phyloP scores from a whole-genome alignment of 805 yeast species.

The Komagataella phaffii region DNA sequence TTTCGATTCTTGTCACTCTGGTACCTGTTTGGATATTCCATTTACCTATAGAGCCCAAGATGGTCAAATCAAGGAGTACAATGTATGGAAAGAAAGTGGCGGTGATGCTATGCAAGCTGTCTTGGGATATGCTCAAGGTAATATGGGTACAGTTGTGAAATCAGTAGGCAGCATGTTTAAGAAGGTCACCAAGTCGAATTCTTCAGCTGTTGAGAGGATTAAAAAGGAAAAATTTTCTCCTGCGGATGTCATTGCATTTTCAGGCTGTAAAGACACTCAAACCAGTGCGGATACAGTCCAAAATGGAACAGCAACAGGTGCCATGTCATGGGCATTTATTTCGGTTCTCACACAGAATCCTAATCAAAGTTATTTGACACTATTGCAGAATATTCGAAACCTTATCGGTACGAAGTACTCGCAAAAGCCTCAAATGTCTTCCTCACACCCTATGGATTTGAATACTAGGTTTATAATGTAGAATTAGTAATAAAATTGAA shows the following conservation, averaged over 20 bases:
- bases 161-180: slow-evolving; percentile 23
- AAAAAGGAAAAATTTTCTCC: slow-evolving; percentile 44
- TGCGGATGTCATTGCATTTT: slow-evolving; percentile 57
- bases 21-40: slow-evolving; percentile 62
- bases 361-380: slow-evolving; percentile 52
- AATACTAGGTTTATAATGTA: slow-evolving; percentile 24
- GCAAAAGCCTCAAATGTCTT: slow-evolving; percentile 74
- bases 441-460: slow-evolving; percentile 71
- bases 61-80: slow-evolving; percentile 64
- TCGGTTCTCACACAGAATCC: slow-evolving; percentile 44
- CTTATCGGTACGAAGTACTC: slow-evolving; percentile 50
- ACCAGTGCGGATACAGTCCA: slow-evolving; percentile 59
- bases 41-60: slow-evolving; percentile 55
- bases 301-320: slow-evolving; percentile 57
- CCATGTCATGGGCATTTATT: slow-evolving; percentile 64
- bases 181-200: slow-evolving; percentile 16
- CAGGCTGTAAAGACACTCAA: slow-evolving; percentile 68
- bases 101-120: slow-evolving; percentile 40
- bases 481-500: neutral
- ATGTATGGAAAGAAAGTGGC: slow-evolving; percentile 55
- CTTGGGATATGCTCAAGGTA: slow-evolving; percentile 39
- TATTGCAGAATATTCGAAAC: slow-evolving; percentile 58
- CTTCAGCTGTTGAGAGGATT: slow-evolving; percentile 20
- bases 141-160: slow-evolving; percentile 25
- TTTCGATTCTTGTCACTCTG: slow-evolving; percentile 72